Base-by-base conservation (phyloP, 202 grass and related monocot genomes). In the Saccharum hybrid region DNA sequence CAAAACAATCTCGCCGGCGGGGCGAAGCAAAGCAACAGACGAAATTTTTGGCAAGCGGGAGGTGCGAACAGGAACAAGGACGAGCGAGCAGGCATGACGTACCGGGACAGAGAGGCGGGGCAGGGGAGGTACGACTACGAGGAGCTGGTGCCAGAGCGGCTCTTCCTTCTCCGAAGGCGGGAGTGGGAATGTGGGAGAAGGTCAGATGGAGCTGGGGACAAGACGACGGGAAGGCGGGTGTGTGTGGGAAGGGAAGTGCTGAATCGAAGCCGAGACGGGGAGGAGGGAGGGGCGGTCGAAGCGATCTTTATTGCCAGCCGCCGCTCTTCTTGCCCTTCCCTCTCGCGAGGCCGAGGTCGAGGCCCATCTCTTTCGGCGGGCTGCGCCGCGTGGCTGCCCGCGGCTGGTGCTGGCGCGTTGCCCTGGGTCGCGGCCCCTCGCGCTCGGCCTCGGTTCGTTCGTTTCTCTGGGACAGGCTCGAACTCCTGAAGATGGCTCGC, bases 231-330 rank as follows among this genome's bases (percentile, higher is more conserved):
- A 10, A 61, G 57, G 22, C 3, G n/a, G n/a, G 9, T 4, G 54
- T 26, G 26, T 66, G 43, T 66, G 54, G 31, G 75, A 79, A 33
- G 33, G 33, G 33, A 36, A 23, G 54, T 6, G 54, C 22, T 41
- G 77, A 88, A 77, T 23, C 72, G 77, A 81, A 39, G 33, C 71
- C 54, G 87, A n/a, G 87, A 40, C 7, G 22, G 33, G 12, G 46
- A 49, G 22, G 60, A 30, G 10, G 23, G 10, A 4, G 10, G 10
- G 59, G 23, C 26, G 61, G 61, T 15, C 0, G 63, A 11, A 15
- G 86, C 59, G 81, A 39, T 60, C 51, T 68, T 80, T 84, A 82
- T 82, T 38, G 79, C 40, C 57, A n/a, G 57, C 61, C 83, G 67
- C 68, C 83, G 52, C 66, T 81, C 63, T 2, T n/a, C 36, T 15